Evolutionary conservation across 108 stramenopile species (phyloP), one percentile per base, ranked within the genome.

Genomic region (Discostella pseudostelligera): DNA sequence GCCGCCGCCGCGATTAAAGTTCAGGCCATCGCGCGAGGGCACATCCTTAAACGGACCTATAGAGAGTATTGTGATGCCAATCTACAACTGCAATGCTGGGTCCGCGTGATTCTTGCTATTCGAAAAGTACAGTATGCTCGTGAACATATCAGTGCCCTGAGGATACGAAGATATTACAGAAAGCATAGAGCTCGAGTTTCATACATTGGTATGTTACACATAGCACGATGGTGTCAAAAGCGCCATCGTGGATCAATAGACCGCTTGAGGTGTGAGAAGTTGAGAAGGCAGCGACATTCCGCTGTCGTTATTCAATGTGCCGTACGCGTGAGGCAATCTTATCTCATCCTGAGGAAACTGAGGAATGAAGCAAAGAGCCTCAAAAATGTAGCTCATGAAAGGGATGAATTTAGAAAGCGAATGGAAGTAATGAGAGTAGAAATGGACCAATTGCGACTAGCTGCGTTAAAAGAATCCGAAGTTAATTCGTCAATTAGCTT

Each of bases 381-480:
- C 14, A 57, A 59, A 42, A 80, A 80, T 72, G 63, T 76, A 20
- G 69, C 70, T 0, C 32, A 61, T 21, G 79, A 80, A 53, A 59
- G 79, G 36, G 79, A 80, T 49, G 39, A 67, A 39, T 55, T 79
- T n/a, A 40, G 59, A 14, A 28, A 55, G 29, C 47, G 60, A 57
- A 60, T 85, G 81, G 81, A 78, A 61, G 61, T 74, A 76, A 61
- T 62, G 77, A 72, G 63, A 62, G 51, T 58, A 51, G 82, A 44
- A 78, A 81, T 70, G 69, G 67, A 67, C 17, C 42, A 59, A 51
- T 48, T 48, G 58, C 58, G 80, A 58, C 25, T 68, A 59, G 74
- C 66, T 25, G 78, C 66, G 11, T 67, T 66, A n/a, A 73, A 67
- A 48, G 63, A 65, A 47, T 67, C 64, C 46, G 46, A 47, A 17